phyloP scores from a whole-genome alignment of 306 rosid species.

The Urtica urens region DNA sequence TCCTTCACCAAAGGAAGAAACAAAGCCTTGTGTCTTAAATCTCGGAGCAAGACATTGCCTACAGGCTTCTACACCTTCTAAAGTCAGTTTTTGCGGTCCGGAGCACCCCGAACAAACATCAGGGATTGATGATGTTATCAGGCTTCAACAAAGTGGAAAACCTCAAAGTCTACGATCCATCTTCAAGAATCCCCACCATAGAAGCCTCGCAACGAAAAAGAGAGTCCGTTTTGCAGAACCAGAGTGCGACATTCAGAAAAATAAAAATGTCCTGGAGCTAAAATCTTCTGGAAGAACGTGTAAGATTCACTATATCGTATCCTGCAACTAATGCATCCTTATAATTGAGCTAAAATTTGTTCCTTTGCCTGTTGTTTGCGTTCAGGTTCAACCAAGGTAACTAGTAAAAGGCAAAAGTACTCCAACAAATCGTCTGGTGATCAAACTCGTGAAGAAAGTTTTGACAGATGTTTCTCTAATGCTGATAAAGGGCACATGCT shows the following conservation, averaged over 20 bases:
- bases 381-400: constrained; percentile 41
- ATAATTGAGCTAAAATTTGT: too few species aligned
- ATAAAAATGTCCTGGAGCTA: constrained; percentile 26
- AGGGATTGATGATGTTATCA: constrained; percentile 16
- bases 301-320: constrained; percentile 9
- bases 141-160: constrained; percentile 24
- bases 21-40: constrained; percentile 27
- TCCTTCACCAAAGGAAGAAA: constrained; percentile 23
- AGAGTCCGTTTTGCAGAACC: constrained; percentile 53
- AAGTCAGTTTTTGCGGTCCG: constrained; percentile 18
- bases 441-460: constrained; percentile 19
- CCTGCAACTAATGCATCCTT: too few species aligned
- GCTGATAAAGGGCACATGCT: constrained; percentile 37
- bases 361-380: constrained; percentile 13
- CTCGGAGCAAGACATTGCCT: constrained; percentile 16
- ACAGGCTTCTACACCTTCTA: constrained; percentile 27
- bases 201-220: constrained; percentile 30
- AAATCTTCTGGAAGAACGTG: constrained; percentile 31
- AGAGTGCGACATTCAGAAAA: constrained; percentile 28
- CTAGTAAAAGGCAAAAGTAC: constrained; percentile 25
- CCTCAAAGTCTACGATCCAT: constrained; percentile 17
- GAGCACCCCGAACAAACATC: constrained; percentile 15
- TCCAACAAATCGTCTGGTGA: constrained; percentile 21
- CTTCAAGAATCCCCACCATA: constrained; percentile 18
- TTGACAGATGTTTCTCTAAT: constrained; percentile 20